These are phyloP conservation scores for Sugiyamaella qingdaonensis DNA, from an alignment of 805 yeast genomes.

Conservation along the genomic window DNA sequence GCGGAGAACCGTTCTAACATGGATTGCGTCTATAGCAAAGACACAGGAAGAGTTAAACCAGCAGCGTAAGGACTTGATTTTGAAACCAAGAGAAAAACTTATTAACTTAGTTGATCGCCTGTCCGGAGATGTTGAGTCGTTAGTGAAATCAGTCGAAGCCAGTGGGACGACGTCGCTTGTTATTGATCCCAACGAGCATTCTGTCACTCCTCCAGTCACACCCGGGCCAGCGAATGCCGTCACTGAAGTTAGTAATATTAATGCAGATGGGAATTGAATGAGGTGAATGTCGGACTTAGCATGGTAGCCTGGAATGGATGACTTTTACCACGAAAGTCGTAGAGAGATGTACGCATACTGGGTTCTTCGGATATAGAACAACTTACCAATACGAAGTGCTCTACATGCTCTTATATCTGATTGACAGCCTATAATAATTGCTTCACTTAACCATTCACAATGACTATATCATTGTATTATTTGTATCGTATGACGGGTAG, in stretches of 20 bases:
- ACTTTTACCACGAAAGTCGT: too few species aligned
- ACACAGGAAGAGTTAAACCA: constrained; percentile 6
- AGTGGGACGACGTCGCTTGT: background rate
- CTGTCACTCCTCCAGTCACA: background rate
- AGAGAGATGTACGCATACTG: too few species aligned
- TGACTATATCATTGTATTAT: too few species aligned
- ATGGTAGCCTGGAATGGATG: too few species aligned
- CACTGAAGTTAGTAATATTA: background rate
- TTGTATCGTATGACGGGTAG: too few species aligned
- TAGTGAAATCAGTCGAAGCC: background rate
- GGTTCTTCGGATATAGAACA: too few species aligned
- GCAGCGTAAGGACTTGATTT: constrained; percentile 4
- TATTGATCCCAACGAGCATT: too few species aligned
- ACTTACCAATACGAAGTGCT: too few species aligned
- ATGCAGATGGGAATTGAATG: background rate
- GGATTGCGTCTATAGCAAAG: constrained; percentile 4
- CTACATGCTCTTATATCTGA: too few species aligned
- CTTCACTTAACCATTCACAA: too few species aligned
- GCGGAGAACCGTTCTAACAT: background rate
- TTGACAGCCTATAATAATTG: too few species aligned
- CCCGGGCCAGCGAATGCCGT: background rate
- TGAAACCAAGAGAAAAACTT: background rate
- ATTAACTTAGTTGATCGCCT: background rate
- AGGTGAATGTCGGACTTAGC: too few species aligned
- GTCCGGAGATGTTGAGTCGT: background rate